Evolutionary conservation across 1,139 yeast genomes (phyloP).

Genomic region (Saccharomycopsis hybrid): DNA sequence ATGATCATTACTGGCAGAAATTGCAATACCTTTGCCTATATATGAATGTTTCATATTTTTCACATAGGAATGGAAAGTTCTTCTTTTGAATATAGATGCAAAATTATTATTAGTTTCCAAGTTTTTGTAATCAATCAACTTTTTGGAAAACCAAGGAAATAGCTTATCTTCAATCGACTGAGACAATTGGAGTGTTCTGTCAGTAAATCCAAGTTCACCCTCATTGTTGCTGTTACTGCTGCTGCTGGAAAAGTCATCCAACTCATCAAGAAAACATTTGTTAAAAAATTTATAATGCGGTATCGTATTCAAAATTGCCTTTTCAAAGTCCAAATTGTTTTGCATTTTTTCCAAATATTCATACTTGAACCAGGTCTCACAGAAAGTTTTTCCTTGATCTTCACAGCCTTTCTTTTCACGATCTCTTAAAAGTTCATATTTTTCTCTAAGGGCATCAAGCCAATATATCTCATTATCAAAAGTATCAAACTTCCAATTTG

Average conservation of each 20-base stretch:
- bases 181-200: constrained; percentile 14
- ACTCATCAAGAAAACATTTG: constrained; percentile 18
- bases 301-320: constrained; percentile 12
- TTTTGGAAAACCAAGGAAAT: constrained; percentile 18
- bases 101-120: constrained; percentile 15
- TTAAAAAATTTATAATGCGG: constrained; percentile 20
- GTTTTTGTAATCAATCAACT: constrained; percentile 19
- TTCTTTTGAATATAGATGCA: constrained; percentile 10
- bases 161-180: constrained; percentile 13
- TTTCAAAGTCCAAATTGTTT: constrained; percentile 18
- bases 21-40: constrained; percentile 43
- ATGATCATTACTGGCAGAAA: constrained; percentile 36
- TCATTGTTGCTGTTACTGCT: not conserved
- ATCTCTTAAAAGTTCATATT: constrained; percentile 17
- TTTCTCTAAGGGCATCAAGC: constrained; percentile 17
- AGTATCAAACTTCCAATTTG: constrained; percentile 19
- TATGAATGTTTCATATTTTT: constrained; percentile 26
- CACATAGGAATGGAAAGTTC: constrained; percentile 19
- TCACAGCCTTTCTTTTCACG: constrained; percentile 15
- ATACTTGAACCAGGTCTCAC: constrained; percentile 19
- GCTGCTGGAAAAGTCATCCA: constrained; percentile 1
- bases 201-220: constrained; percentile 10
- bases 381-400: constrained; percentile 17
- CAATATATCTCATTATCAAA: constrained; percentile 15
- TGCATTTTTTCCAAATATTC: constrained; percentile 17